Percentiles rank a stretch among this genome's conserved stretches.
Evolutionary conservation across 2,329 filamentous ascomycete genomes (phyloP).

Genomic region (Claviceps africana): DNA sequence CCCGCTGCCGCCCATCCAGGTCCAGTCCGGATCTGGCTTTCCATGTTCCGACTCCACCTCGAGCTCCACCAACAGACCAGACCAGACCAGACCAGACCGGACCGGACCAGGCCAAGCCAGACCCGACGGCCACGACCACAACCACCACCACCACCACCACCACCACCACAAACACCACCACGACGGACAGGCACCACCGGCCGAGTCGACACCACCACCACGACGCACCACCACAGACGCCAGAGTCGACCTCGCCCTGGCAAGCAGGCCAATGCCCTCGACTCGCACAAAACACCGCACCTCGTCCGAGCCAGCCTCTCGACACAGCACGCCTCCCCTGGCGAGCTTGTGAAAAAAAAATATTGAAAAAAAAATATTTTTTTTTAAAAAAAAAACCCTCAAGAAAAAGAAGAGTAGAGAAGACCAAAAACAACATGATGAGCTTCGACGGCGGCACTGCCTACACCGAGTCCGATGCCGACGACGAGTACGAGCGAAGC

Average conservation of each 20-base stretch:
- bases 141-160: neutral
- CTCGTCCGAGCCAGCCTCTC: neutral
- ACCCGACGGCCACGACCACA: neutral
- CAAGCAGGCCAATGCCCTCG: neutral
- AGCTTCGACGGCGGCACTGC: constrained; percentile 52
- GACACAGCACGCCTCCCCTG: neutral
- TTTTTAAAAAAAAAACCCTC: too few species aligned
- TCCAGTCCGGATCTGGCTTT: neutral
- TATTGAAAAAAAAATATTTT: too few species aligned
- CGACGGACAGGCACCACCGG: neutral
- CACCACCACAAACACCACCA: too few species aligned
- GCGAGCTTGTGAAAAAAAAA: constrained; percentile 5
- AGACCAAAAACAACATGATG: constrained; percentile 25
- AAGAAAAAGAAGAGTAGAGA: too few species aligned
- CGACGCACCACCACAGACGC: neutral
- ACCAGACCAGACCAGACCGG: too few species aligned
- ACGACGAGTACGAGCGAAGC: constrained; percentile 71
- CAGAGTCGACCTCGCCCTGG: neutral
- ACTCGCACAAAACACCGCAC: neutral
- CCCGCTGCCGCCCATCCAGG: neutral
- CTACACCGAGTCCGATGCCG: constrained; percentile 68
- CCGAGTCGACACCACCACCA: neutral
- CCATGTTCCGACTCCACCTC: neutral
- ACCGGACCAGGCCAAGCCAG: too few species aligned
- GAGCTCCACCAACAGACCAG: neutral